Percentiles rank a stretch among this genome's conserved stretches.
phyloP scores from a whole-genome alignment of 176 grass and related monocot genomes.

The Oryza nivara region DNA sequence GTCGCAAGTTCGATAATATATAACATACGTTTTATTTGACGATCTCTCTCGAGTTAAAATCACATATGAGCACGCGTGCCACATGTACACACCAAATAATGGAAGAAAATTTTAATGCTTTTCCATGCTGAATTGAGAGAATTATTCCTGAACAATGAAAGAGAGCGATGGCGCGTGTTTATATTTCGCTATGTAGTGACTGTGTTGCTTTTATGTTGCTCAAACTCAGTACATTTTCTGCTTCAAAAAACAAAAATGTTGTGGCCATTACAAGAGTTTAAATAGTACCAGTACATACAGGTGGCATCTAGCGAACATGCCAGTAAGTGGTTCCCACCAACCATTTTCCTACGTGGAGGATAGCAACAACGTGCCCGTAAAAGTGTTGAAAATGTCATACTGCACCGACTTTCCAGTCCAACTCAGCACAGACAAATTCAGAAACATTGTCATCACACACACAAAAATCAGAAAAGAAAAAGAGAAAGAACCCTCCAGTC shows the following conservation, averaged over 20 bases:
- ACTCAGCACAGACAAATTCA: slow-evolving; percentile 23
- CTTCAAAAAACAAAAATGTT: background rate
- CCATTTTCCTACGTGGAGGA: slow-evolving; percentile 41
- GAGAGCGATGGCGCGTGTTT: too few relatives aligned
- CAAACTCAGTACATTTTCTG: background rate
- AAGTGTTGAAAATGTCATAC: slow-evolving; percentile 29
- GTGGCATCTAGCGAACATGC: background rate
- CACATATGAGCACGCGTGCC: background rate
- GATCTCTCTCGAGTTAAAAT: background rate
- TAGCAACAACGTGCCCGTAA: slow-evolving; percentile 38
- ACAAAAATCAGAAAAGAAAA: slow-evolving; percentile 6
- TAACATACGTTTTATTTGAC: background rate
- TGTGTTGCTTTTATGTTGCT: background rate
- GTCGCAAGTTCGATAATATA: background rate
- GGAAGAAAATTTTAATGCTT: background rate
- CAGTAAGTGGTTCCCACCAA: slow-evolving; percentile 36
- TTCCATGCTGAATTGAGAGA: too few relatives aligned
- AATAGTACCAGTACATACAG: slow-evolving; percentile 12
- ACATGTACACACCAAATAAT: background rate
- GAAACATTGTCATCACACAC: background rate
- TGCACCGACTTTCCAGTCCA: slow-evolving; percentile 47
- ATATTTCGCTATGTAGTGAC: too few relatives aligned
- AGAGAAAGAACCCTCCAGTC: background rate
- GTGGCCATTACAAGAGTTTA: background rate
- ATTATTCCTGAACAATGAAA: too few relatives aligned